Evolutionary conservation across 345 rosid species (phyloP), one percentile per base, ranked within the genome.

Genomic region (Gossypium raimondii): DNA sequence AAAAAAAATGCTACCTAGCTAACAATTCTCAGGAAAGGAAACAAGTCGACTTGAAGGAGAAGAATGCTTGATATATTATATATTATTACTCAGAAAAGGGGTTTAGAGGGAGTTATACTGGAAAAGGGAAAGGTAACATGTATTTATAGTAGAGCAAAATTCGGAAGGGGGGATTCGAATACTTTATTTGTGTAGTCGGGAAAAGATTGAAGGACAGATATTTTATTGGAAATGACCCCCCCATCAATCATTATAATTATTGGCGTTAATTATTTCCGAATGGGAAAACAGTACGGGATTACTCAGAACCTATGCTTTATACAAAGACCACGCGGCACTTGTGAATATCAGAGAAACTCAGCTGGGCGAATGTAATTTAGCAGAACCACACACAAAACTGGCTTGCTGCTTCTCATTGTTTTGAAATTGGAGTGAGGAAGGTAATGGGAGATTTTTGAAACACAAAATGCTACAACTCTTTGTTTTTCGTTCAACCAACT

Each of bases 291-390:
- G 58, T 57, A 9, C 25, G 62, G n/a, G 78, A 76, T 66, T 59
- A 9, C 60, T 56, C 41, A 62, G 38, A 63, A 63, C 57, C 13
- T 58, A 73, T 77, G 79, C 67, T 77, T 57, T 41, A 69, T 41
- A 73, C 60, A 61, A 52, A 61, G 79, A 80, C n/a, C 81, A 70
- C 76, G 78, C 73, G 64, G 62, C 81, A 78, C 63, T 11, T 8
- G 8, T 5, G 20, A 1, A 2, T 44, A 75, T 77, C 81, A 75
- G 41, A 80, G 70, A 75, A 66, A 61, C 20, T 18, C 53, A 14
- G 17, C 16, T 48, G 17, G 18, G 1, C 7, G 12, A 9, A 70
- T 20, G 66, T 24, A 58, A 48, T 67, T 52, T 34, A 66, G 57
- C 51, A 34, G 1, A 20, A 67, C 22, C 22, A 62, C 22, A 16